Conservation (phyloP, 1,284 basidiomycete genomes). For the Athelia sp. region DNA sequence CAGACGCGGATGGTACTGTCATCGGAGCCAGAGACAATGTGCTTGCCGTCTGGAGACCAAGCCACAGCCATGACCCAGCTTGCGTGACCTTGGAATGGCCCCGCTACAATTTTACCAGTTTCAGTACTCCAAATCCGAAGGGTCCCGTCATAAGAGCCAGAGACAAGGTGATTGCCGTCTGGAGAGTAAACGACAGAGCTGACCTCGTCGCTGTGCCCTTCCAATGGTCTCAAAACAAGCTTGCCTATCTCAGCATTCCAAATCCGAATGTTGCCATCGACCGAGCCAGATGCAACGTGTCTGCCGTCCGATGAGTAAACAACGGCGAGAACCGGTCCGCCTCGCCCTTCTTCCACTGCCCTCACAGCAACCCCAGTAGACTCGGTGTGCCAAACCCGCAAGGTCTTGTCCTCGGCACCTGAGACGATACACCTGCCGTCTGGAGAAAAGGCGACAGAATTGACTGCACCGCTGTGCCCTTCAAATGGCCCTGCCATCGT, state of each 20-base stretch:
- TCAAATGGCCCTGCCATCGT: not conserved
- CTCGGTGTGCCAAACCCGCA: not conserved
- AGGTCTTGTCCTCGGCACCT: not conserved
- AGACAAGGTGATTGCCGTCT: too few species aligned
- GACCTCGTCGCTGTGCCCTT: too few species aligned
- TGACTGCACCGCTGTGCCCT: not conserved
- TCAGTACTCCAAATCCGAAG: too few species aligned
- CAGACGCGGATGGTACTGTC: too few species aligned
- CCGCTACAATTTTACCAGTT: too few species aligned
- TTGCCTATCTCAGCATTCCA: not conserved
- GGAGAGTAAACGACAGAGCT: too few species aligned
- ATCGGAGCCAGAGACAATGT: too few species aligned
- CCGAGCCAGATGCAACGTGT: not conserved
- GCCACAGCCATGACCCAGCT: too few species aligned
- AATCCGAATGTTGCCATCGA: not conserved
- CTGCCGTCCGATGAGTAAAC: not conserved
- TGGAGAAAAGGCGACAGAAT: not conserved
- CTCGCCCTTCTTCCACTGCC: not conserved
- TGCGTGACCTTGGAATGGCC: too few species aligned
- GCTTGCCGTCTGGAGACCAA: too few species aligned
- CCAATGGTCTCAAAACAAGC: too few species aligned
- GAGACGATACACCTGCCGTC: not conserved
- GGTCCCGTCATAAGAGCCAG: too few species aligned
- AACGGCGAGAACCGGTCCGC: not conserved
- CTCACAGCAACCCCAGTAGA: not conserved